These are phyloP conservation scores for Volvariella volvacea DNA, from an alignment of 1,284 basidiomycete species.

Conservation along the genomic window DNA sequence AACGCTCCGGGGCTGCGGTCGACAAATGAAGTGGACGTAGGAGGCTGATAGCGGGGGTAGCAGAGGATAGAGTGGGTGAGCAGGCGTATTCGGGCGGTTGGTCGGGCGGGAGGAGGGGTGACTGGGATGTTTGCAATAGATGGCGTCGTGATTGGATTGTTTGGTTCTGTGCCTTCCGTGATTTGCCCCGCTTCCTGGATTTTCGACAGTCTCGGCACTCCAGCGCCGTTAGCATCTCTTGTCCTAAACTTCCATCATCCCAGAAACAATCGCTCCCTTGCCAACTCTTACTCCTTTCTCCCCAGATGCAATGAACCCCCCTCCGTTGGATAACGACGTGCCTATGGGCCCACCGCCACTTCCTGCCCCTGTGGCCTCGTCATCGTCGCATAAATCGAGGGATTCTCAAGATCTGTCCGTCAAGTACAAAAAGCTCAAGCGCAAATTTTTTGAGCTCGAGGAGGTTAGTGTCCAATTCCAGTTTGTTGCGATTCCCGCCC, in stretches of 20 bases:
- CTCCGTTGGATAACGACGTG: constrained; percentile 27
- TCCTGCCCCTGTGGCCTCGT: constrained; percentile 22
- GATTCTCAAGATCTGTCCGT: constrained; percentile 41
- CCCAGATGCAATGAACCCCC: constrained; percentile 14
- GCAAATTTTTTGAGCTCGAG: constrained; percentile 58
- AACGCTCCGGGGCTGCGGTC: constrained; percentile 3
- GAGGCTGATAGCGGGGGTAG: background rate
- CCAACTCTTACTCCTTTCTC: constrained; percentile 12
- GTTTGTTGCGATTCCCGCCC: background rate
- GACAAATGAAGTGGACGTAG: background rate
- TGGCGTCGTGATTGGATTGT: constrained; percentile 30
- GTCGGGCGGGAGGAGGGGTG: background rate
- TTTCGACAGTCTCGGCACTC: constrained; percentile 21
- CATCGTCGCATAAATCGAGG: constrained; percentile 18
- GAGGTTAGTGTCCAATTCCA: constrained; percentile 39
- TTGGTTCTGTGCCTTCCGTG: constrained; percentile 25
- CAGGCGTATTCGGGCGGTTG: background rate
- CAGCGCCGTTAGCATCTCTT: constrained; percentile 14
- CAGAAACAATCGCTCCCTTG: background rate
- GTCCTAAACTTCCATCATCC: constrained; percentile 19
- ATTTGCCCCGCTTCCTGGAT: constrained; percentile 22
- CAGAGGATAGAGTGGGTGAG: background rate
- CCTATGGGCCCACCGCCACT: constrained; percentile 42
- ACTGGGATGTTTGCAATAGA: constrained; percentile 24
- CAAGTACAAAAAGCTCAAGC: constrained; percentile 58